Evolutionary conservation across 1,139 yeast species (phyloP), one percentile per base, ranked within the genome.

Genomic region (Candida sp.): DNA sequence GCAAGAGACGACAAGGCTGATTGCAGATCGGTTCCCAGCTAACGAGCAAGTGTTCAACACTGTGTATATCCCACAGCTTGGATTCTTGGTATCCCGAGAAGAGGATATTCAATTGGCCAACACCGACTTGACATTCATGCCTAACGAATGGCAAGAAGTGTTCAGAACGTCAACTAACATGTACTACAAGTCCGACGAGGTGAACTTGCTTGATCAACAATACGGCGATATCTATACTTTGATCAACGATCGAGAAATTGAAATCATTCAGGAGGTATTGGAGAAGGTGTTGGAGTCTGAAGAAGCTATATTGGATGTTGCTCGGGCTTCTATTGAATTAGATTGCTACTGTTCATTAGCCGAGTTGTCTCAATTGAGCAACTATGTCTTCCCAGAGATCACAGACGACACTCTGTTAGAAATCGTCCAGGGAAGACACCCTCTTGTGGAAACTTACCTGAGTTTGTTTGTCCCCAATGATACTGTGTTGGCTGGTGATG

Each of bases 11-110:
- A 46, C 49, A 0, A 38, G 56, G 22, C 52, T 56, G 1, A 49
- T 64, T 5, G 46, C 58, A 0, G 48, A 47, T 27, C 2, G 54
- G 54, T 42, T 62, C 1, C 62, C 62, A 58, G 2, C 5, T 2
- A 9, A 11, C 4, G 34, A 41, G 5, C 49, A 55, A 9, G 44
- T 48, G 2, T 50, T 73, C 4, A 75, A 72, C 51, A 71, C 72
- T 1, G 69, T 73, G 2, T 78, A 78, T 53, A 72, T 78, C 27
- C 80, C 80, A 6, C 80, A 77, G 48, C 53, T 79, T 31, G 83
- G 83, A 0, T 79, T 70, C 50, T 58, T 78, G 42, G 59, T 75
- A 2, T 61, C 70, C 0, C 35, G 63, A 3, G 34, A 47, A 3
- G 53, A 56, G 4, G 54, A 55, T 5, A 49, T 54, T 5, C 44